These are phyloP conservation scores for Naganishia cerealis DNA, from an alignment of 1,284 basidiomycete genomes.

Conservation along the genomic window DNA sequence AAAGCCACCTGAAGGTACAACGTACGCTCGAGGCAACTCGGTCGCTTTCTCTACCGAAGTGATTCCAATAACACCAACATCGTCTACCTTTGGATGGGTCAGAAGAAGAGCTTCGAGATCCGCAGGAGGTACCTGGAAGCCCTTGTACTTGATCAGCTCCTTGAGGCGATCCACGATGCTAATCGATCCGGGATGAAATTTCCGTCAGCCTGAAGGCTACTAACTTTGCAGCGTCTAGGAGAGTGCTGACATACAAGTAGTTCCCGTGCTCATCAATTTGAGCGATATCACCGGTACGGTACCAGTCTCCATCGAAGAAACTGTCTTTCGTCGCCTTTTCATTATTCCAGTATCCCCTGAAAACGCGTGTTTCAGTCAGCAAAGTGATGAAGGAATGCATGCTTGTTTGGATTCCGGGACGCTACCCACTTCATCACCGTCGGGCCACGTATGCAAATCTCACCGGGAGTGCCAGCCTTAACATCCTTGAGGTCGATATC, in stretches of 20 bases:
- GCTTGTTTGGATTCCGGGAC: neutral
- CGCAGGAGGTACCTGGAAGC: conserved; percentile 69
- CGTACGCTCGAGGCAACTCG: conserved; percentile 75
- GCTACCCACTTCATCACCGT: conserved; percentile 66
- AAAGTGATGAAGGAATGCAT: neutral
- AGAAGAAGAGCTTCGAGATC: conserved; percentile 75
- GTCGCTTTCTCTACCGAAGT: conserved; percentile 65
- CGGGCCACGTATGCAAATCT: conserved; percentile 77
- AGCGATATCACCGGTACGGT: conserved; percentile 79
- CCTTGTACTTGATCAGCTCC: conserved; percentile 76
- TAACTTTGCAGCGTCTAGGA: neutral
- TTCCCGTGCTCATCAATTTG: conserved; percentile 64
- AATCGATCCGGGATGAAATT: neutral
- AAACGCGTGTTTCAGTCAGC: neutral
- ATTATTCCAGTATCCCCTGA: conserved; percentile 65
- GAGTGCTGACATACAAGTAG: conserved; percentile 40
- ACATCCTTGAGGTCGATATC: conserved; percentile 47
- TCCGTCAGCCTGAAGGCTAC: neutral
- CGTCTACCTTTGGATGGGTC: conserved; percentile 69
- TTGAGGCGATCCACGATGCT: conserved; percentile 61
- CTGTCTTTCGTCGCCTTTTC: conserved; percentile 63
- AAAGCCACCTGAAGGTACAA: conserved; percentile 58
- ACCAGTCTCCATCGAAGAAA: conserved; percentile 65
- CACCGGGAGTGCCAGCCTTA: conserved; percentile 65
- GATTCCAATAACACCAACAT: conserved; percentile 72